Conservation (phyloP, 441 rosid genomes). For the Hura crepitans region DNA sequence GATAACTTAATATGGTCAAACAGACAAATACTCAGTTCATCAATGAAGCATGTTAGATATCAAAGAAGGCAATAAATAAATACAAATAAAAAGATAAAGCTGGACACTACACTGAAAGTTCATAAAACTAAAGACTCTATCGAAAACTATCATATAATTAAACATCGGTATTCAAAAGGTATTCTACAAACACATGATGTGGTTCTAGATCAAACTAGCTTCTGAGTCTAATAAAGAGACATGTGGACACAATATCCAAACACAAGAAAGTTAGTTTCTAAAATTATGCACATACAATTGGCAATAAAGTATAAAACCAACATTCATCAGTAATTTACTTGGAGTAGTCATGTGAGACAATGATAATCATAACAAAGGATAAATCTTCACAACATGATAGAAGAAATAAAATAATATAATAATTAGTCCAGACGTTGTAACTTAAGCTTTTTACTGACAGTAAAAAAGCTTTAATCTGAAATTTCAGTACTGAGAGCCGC, state of each 20-base stretch:
- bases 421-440: too few species aligned
- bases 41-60: slow-evolving; percentile 14
- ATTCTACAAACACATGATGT: not conserved
- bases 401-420: not conserved
- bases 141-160: not conserved
- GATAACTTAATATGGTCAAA: not conserved
- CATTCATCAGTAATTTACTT: not conserved
- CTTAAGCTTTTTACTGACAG: too few species aligned
- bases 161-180: not conserved
- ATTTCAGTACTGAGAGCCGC: not conserved
- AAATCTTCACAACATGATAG: not conserved
- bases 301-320: not conserved
- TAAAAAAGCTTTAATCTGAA: too few species aligned
- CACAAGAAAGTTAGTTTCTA: not conserved
- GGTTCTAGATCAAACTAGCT: not conserved
- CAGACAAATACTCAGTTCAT: not conserved
- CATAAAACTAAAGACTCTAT: not conserved
- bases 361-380: not conserved
- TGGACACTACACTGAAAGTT: not conserved
- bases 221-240: not conserved
- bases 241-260: not conserved
- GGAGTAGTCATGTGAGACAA: not conserved
- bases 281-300: not conserved
- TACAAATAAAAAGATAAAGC: not conserved
- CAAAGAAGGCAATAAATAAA: not conserved